Percentiles rank a stretch among this genome's conserved stretches.
phyloP scores from a whole-genome alignment of 1,284 basidiomycete species.

The Sporisorium sorghi region DNA sequence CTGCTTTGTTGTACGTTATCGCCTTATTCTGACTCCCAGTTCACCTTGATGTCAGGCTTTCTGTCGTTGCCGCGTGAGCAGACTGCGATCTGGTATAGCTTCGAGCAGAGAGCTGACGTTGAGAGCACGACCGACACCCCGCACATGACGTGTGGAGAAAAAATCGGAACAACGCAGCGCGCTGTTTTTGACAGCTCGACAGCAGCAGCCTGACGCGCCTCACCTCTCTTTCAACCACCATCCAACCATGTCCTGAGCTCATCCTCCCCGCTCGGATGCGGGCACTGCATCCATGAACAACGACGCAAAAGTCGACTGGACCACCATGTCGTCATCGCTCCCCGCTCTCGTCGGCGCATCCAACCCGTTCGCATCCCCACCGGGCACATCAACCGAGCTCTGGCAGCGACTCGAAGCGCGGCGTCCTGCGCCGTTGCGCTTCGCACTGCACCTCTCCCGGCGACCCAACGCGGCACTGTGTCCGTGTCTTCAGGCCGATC shows the following conservation, averaged over 20 bases:
- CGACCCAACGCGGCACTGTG: conserved; percentile 37
- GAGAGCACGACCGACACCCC: not conserved
- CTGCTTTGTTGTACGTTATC: conserved; percentile 1
- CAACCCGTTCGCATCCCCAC: conserved; percentile 8
- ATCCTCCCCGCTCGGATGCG: not conserved
- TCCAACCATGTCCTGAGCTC: not conserved
- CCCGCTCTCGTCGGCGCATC: not conserved
- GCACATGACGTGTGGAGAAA: conserved; percentile 1
- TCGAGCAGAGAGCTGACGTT: not conserved
- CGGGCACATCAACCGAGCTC: not conserved
- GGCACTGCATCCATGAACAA: not conserved
- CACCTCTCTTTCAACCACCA: not conserved
- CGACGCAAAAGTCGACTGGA: not conserved
- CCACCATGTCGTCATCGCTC: not conserved
- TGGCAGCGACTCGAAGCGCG: conserved; percentile 25
- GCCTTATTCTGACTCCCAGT: not conserved
- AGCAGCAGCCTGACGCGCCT: conserved; percentile 11
- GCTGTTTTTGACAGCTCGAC: conserved; percentile 17
- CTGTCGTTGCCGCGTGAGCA: not conserved
- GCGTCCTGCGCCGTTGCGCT: conserved; percentile 25
- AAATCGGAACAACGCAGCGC: conserved; percentile 13
- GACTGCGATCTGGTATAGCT: too few relatives aligned
- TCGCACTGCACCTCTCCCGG: conserved; percentile 27
- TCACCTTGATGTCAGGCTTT: not conserved
- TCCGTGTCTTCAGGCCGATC: conserved; percentile 24